Evolutionary conservation across 2,329 filamentous ascomycete species (phyloP), one percentile per base, ranked within the genome.

Genomic region (Cercospora brassicicola): DNA sequence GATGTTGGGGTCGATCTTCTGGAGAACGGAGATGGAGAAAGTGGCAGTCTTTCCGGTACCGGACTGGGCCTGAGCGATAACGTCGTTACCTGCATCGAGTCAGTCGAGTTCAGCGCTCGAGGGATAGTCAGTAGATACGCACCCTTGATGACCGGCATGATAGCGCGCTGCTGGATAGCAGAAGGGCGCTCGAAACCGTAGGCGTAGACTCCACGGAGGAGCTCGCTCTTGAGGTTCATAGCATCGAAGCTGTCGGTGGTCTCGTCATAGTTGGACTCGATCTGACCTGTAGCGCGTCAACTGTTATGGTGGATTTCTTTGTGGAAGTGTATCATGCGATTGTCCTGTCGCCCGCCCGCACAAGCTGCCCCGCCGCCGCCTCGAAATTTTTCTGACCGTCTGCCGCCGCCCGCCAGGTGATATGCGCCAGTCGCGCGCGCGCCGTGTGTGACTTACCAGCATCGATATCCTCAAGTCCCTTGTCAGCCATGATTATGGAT

Each of bases 191-290:
- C 95, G 87, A 99, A 99, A 91, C 95, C 95, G 84, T 99, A 99
- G 82, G 95, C 95, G 84, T 98, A 99, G 83, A 99, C 93, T 87
- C 92, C 95, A 85, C 95, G 93, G 81, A 99, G 93, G 80, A 99
- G 91, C 88, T 99, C 95, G 74, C 93, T 81, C 89, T 96, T 97
- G 80, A 99, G 89, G 85, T 90, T 90, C 95, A 99, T 99, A 79
- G 94, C 88, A 85, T 99, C 95, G 86, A 99, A 99, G 71, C 93
- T 97, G 86, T 99, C 96, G 84, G 95, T 94, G 80, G 94, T 94
- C 89, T 98, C 94, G 89, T 99, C 95, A 87, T 98, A 99, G 92
- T 99, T 99, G 82, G 94, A 97, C 89, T 99, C 96, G 88, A 99
- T 99, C 87, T 96, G 93, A 85, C 91, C 94, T 97, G 82, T 79